Evolutionary conservation across 805 yeast species (phyloP).

Genomic region (Wickerhamomyces bovis): DNA sequence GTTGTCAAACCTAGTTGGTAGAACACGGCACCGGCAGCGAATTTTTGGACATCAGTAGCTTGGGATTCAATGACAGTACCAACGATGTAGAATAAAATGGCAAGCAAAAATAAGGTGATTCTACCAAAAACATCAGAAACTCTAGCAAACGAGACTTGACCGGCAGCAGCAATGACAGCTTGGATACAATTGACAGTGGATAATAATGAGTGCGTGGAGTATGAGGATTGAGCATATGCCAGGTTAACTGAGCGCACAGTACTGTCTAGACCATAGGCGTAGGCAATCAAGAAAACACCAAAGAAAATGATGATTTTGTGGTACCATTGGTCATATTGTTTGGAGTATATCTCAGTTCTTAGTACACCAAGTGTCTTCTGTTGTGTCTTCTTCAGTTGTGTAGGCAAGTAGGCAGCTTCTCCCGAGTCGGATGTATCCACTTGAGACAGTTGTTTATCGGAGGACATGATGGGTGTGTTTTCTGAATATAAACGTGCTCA

Average conservation of each 20-base stretch:
- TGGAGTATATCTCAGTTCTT: conserved; percentile 48
- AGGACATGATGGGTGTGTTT: neutral
- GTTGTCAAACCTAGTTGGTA: conserved; percentile 51
- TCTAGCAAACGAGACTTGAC: conserved; percentile 51
- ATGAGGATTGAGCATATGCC: conserved; percentile 43
- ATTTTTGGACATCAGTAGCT: conserved; percentile 45
- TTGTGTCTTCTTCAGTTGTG: conserved; percentile 1
- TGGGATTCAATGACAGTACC: conserved; percentile 55
- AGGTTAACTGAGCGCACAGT: conserved; percentile 30
- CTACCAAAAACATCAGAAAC: conserved; percentile 54
- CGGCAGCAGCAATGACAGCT: conserved; percentile 50
- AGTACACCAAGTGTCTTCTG: conserved; percentile 38
- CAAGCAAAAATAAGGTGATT: conserved; percentile 37
- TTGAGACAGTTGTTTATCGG: neutral
- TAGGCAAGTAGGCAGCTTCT: neutral
- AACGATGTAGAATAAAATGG: conserved; percentile 45
- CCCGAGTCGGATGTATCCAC: neutral
- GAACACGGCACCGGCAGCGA: conserved; percentile 51
- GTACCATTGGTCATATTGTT: conserved; percentile 34
- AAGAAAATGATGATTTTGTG: conserved; percentile 39
- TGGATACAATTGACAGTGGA: conserved; percentile 48
- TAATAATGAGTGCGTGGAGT: conserved; percentile 41
- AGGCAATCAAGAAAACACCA: conserved; percentile 48
- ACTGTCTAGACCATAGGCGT: conserved; percentile 54
- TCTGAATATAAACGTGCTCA: too few relatives aligned